These are phyloP conservation scores for Penicillium sp. DNA, from an alignment of 2,329 filamentous ascomycete genomes.

Conservation along the genomic window DNA sequence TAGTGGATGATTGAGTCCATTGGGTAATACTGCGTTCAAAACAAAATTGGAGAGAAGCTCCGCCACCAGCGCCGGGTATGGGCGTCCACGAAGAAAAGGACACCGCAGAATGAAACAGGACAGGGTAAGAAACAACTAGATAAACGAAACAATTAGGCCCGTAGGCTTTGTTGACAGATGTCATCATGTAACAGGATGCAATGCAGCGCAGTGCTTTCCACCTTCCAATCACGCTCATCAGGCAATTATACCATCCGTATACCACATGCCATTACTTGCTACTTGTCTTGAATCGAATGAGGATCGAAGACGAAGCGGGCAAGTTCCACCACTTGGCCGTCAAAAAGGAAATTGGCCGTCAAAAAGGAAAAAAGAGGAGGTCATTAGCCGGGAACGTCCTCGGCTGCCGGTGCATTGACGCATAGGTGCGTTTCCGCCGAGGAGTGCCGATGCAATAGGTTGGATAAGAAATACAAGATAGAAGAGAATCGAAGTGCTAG, in stretches of 20 bases:
- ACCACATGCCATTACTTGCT: slow-evolving; percentile 6
- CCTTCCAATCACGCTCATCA: slow-evolving; percentile 1
- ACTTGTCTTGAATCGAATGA: not conserved
- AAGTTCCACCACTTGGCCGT: not conserved
- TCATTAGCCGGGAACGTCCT: slow-evolving; percentile 10
- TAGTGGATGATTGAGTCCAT: not conserved
- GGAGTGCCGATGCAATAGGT: slow-evolving; percentile 2
- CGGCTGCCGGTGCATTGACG: slow-evolving; percentile 3
- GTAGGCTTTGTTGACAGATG: slow-evolving; percentile 17
- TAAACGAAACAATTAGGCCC: slow-evolving; percentile 19
- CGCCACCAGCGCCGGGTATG: slow-evolving; percentile 11
- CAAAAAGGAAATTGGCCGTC: slow-evolving; percentile 1
- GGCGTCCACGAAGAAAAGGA: slow-evolving; percentile 22
- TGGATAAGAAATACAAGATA: slow-evolving; percentile 21
- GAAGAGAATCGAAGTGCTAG: slow-evolving; percentile 5
- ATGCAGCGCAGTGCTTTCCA: slow-evolving; percentile 7
- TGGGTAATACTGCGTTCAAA: slow-evolving; percentile 3
- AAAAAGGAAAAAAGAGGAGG: not conserved
- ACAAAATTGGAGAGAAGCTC: slow-evolving; percentile 4
- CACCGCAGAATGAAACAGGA: slow-evolving; percentile 15
- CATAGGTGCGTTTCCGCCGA: slow-evolving; percentile 11
- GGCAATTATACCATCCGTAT: slow-evolving; percentile 5
- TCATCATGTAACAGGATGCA: slow-evolving; percentile 18
- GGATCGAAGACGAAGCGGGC: not conserved
- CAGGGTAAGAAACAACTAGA: slow-evolving; percentile 15